phyloP scores from a whole-genome alignment of 2,329 filamentous ascomycete genomes.

The Stenocarpella maydis region DNA sequence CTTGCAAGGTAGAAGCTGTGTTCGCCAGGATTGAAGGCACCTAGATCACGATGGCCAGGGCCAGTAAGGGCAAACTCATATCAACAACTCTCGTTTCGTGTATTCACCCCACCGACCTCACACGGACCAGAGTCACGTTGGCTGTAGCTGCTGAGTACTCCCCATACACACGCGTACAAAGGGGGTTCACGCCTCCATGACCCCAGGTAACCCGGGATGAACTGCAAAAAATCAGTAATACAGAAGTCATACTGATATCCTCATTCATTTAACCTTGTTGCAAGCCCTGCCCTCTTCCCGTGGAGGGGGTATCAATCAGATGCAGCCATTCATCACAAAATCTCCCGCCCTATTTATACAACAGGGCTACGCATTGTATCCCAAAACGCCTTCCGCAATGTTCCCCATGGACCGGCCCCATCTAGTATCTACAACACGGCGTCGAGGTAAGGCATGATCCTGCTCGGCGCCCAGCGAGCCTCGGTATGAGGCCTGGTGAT shows the following conservation, averaged over 20 bases:
- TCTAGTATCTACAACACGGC: slow-evolving; percentile 33
- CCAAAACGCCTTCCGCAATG: slow-evolving; percentile 36
- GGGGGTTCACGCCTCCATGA: neutral
- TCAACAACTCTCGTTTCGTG: neutral
- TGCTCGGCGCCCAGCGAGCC: neutral
- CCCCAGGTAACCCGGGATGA: neutral
- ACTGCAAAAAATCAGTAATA: neutral
- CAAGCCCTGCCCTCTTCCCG: slow-evolving; percentile 33
- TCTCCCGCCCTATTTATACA: slow-evolving; percentile 35
- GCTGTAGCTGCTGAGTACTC: neutral
- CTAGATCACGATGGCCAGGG: neutral
- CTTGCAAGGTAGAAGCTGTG: neutral
- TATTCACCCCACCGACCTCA: neutral
- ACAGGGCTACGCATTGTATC: slow-evolving; percentile 31
- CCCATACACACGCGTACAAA: neutral
- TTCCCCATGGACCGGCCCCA: slow-evolving; percentile 28
- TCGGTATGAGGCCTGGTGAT: neutral
- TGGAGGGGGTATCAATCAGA: slow-evolving; percentile 36
- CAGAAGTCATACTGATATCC: slow-evolving; percentile 27
- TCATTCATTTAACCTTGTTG: slow-evolving; percentile 33
- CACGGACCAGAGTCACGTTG: neutral
- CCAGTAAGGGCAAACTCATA: neutral
- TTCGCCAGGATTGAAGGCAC: neutral
- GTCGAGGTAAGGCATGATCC: slow-evolving; percentile 18
- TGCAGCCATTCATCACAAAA: slow-evolving; percentile 32